Conservation (phyloP, 768 basidiomycete species). For the Saitozyma sp. region DNA sequence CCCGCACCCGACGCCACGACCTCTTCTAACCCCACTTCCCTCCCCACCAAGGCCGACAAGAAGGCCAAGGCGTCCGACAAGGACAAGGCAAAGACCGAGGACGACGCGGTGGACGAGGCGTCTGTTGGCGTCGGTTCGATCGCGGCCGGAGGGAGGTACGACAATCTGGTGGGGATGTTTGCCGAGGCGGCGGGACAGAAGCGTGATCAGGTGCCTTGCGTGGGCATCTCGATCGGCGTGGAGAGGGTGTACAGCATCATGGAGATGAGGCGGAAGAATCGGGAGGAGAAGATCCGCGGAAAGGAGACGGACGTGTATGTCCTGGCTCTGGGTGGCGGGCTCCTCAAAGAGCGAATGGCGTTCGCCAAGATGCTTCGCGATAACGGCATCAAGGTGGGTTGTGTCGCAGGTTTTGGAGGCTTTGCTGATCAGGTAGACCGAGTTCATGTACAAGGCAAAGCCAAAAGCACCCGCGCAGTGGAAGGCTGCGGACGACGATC, state of each 20-base stretch:
- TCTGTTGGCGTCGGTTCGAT: conserved; percentile 97
- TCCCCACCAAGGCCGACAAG: conserved; percentile 30
- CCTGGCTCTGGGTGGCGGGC: conserved; percentile 82
- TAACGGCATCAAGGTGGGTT: conserved; percentile 78
- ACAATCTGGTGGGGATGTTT: conserved; percentile 91
- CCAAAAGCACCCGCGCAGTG: conserved; percentile 87
- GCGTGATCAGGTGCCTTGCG: conserved; percentile 68
- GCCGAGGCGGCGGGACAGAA: conserved; percentile 69
- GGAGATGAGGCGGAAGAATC: conserved; percentile 75
- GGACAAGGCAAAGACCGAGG: conserved; percentile 59
- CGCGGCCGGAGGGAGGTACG: conserved; percentile 97
- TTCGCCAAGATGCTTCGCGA: conserved; percentile 78
- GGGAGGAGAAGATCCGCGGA: conserved; percentile 60
- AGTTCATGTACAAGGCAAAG: conserved; percentile 89
- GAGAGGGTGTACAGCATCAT: conserved; percentile 90
- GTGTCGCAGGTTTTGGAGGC: not conserved
- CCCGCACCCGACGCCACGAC: conserved; percentile 46
- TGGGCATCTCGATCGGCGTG: conserved; percentile 88
- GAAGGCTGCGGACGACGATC: conserved; percentile 83
- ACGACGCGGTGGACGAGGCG: conserved; percentile 88
- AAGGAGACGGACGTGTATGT: conserved; percentile 95
- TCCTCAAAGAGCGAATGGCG: conserved; percentile 78
- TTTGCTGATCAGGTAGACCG: conserved; percentile 60
- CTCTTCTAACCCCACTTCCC: conserved; percentile 26
- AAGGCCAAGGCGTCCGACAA: conserved; percentile 10